A percentile compares a stretch with the other conserved stretches of the same genome.
These are phyloP conservation scores for Epichloe gansuensis DNA, from an alignment of 2,329 filamentous ascomycete genomes.

Conservation along the genomic window DNA sequence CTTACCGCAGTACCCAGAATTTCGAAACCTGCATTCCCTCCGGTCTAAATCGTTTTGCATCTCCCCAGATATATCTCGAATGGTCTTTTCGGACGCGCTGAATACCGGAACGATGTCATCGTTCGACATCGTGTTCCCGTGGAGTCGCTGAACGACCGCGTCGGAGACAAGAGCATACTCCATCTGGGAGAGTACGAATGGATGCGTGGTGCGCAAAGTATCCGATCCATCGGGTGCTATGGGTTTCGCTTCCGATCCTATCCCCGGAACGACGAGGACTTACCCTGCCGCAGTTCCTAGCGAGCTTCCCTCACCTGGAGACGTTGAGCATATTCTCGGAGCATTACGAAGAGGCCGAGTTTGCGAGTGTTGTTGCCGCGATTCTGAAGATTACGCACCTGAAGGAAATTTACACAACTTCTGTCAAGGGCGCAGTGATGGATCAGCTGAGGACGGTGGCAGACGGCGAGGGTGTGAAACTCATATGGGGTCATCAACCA, in stretches of 20 bases:
- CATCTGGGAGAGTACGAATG: slow-evolving; percentile 22
- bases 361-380: slow-evolving; percentile 17
- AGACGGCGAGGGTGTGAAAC: slow-evolving; percentile 13
- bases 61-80: slow-evolving; percentile 13
- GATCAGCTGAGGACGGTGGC: slow-evolving; percentile 18
- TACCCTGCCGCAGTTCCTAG: slow-evolving; percentile 23
- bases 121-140: slow-evolving; percentile 25
- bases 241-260: slow-evolving; percentile 22
- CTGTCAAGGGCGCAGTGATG: slow-evolving; percentile 18
- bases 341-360: slow-evolving; percentile 18
- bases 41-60: slow-evolving; percentile 16
- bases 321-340: slow-evolving; percentile 22
- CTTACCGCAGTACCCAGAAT: slow-evolving; percentile 9
- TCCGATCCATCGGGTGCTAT: slow-evolving; percentile 23
- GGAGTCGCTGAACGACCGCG: slow-evolving; percentile 10
- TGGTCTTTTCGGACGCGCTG: slow-evolving; percentile 16
- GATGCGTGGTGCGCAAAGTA: slow-evolving; percentile 22
- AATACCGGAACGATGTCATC: slow-evolving; percentile 18
- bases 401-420: slow-evolving; percentile 21
- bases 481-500: slow-evolving; percentile 19
- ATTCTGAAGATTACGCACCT: slow-evolving; percentile 20
- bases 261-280: slow-evolving; percentile 16
- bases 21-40: slow-evolving; percentile 16
- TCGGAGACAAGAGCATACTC: slow-evolving; percentile 15
- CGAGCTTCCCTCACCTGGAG: slow-evolving; percentile 25